These are phyloP conservation scores for Cymodocea nodosa DNA, from an alignment of 116 monocot species.

Conservation along the genomic window DNA sequence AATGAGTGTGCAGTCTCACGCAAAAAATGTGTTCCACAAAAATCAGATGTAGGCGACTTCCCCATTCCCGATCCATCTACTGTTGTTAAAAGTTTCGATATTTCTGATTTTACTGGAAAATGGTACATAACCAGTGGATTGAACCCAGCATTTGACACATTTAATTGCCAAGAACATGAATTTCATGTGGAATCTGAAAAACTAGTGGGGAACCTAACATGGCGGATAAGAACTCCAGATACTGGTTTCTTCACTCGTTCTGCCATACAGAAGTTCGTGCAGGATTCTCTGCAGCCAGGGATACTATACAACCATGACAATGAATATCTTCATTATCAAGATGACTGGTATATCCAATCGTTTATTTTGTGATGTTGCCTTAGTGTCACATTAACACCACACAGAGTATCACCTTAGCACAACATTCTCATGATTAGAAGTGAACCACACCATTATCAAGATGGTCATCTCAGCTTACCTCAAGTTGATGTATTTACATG, in stretches of 20 bases:
- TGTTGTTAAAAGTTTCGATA: slow-evolving; percentile 59
- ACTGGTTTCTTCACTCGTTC: slow-evolving; percentile 69
- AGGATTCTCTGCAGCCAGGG: slow-evolving; percentile 69
- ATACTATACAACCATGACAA: slow-evolving; percentile 93
- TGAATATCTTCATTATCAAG: slow-evolving; percentile 96
- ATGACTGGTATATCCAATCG: slow-evolving; percentile 63
- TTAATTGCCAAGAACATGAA: slow-evolving; percentile 88
- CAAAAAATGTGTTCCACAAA: slow-evolving; percentile 90
- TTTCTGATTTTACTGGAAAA: slow-evolving; percentile 80
- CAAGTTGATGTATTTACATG: too few relatives aligned
- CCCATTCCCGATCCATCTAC: slow-evolving; percentile 61
- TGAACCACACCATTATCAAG: too few relatives aligned
- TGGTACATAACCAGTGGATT: slow-evolving; percentile 92
- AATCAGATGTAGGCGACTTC: slow-evolving; percentile 78
- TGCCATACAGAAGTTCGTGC: slow-evolving; percentile 67
- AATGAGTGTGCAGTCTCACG: slow-evolving; percentile 95
- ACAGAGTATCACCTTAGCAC: too few relatives aligned
- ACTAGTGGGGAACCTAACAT: slow-evolving; percentile 69
- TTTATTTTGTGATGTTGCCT: neutral
- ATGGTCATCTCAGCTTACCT: too few relatives aligned
- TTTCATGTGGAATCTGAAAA: slow-evolving; percentile 65
- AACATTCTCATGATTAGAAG: too few relatives aligned
- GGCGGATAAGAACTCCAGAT: slow-evolving; percentile 77
- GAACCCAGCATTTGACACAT: slow-evolving; percentile 81
- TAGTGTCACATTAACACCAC: neutral